These are phyloP conservation scores for Cetradonia linearis DNA, from an alignment of 495 filamentous ascomycete species.

Conservation along the genomic window DNA sequence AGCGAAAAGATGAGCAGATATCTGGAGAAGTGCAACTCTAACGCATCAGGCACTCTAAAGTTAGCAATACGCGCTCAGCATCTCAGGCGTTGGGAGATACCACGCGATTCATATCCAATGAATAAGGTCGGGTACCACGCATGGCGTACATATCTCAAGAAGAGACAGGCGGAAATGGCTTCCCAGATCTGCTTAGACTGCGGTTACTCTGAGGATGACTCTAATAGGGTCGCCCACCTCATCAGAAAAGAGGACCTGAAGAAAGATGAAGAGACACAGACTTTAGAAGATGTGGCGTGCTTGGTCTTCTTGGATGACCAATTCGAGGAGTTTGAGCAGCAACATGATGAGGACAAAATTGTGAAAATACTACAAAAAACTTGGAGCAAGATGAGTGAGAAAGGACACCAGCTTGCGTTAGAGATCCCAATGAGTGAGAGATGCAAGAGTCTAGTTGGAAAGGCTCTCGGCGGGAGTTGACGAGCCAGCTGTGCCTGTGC, in stretches of 20 bases:
- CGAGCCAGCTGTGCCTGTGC: not conserved
- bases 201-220: conserved; percentile 40
- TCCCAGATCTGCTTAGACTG: conserved; percentile 42
- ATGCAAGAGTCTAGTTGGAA: conserved; percentile 48
- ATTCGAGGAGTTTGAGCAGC: conserved; percentile 63
- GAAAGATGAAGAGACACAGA: conserved; percentile 55
- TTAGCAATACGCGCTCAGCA: conserved; percentile 76
- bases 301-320: conserved; percentile 79
- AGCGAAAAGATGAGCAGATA: conserved; percentile 66
- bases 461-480: conserved; percentile 43
- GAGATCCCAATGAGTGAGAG: conserved; percentile 51
- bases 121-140: conserved; percentile 61
- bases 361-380: conserved; percentile 66
- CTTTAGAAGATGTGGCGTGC: conserved; percentile 75
- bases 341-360: conserved; percentile 62
- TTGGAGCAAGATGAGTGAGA: conserved; percentile 69
- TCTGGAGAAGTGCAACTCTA: conserved; percentile 44
- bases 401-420: conserved; percentile 58
- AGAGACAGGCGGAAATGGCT: conserved; percentile 55
- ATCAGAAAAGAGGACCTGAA: conserved; percentile 57
- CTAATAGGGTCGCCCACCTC: conserved; percentile 46
- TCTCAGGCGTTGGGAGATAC: conserved; percentile 71
- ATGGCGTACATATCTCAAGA: conserved; percentile 64
- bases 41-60: conserved; percentile 51
- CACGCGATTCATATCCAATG: conserved; percentile 55